Evolutionary conservation across 2,329 filamentous ascomycete species (phyloP).

Genomic region (Trichophyton verrucosum): DNA sequence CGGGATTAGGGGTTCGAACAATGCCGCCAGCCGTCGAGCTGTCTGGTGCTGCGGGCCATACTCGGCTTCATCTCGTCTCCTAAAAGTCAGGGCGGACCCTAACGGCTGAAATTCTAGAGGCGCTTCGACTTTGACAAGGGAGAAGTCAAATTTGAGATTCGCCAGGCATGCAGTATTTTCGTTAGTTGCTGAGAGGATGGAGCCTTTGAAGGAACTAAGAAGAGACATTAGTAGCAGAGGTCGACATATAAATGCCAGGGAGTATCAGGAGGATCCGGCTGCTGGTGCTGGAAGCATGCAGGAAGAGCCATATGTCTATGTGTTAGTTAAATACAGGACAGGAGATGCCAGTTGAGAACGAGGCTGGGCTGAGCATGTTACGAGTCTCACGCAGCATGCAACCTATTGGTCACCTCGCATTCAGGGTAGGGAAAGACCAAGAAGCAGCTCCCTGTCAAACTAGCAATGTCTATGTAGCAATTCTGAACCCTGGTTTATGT

Average conservation of each 20-base stretch:
- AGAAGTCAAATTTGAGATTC: slow-evolving; percentile 33
- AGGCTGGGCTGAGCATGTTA: neutral
- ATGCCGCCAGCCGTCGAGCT: slow-evolving; percentile 28
- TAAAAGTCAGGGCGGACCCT: slow-evolving; percentile 20
- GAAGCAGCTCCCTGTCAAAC: neutral
- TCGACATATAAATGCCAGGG: neutral
- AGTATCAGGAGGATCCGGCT: neutral
- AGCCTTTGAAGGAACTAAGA: neutral
- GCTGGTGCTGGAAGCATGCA: neutral
- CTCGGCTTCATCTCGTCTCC: slow-evolving; percentile 27
- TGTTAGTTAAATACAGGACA: neutral
- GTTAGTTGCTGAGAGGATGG: slow-evolving; percentile 7
- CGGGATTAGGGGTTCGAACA: slow-evolving; percentile 27
- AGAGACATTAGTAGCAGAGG: neutral
- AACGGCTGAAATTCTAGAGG: slow-evolving; percentile 27
- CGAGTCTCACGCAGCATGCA: neutral
- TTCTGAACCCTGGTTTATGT: neutral
- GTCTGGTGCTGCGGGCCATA: slow-evolving; percentile 24
- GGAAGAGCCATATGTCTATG: no score
- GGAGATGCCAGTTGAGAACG: neutral
- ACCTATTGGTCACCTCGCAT: neutral
- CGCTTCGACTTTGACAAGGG: slow-evolving; percentile 30
- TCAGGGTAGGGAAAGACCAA: neutral
- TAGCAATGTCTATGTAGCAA: neutral
- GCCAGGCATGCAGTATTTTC: slow-evolving; percentile 15